A percentile compares a stretch with the other conserved stretches of the same genome.
Evolutionary conservation across 1,284 basidiomycete genomes (phyloP).

Genomic region (Irpex sp.): DNA sequence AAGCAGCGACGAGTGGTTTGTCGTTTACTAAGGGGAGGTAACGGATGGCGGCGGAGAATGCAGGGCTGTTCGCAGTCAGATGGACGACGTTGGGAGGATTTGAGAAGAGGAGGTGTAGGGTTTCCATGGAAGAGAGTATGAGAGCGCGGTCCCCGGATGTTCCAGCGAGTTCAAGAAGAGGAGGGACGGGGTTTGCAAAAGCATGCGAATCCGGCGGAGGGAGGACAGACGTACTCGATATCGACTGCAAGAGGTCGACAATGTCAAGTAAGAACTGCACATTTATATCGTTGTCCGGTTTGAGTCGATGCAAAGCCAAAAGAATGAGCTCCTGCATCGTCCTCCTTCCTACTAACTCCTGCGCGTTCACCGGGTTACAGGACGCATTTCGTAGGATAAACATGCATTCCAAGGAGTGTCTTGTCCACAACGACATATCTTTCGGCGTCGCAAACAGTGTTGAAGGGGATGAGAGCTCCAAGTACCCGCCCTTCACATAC

Average conservation of each 20-base stretch:
- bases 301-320: constrained; percentile 52
- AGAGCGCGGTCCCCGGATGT: constrained; percentile 66
- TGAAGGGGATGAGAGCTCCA: constrained; percentile 34
- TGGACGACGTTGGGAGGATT: constrained; percentile 56
- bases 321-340: constrained; percentile 61
- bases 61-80: constrained; percentile 50
- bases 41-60: constrained; percentile 57
- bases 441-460: constrained; percentile 53
- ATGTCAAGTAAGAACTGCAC: constrained; percentile 66
- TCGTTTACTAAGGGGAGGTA: constrained; percentile 76
- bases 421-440: constrained; percentile 48
- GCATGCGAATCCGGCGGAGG: constrained; percentile 25
- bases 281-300: constrained; percentile 55
- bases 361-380: constrained; percentile 59
- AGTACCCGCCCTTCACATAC: constrained; percentile 56
- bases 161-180: constrained; percentile 41
- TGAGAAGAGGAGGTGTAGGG: constrained; percentile 57
- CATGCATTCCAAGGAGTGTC: constrained; percentile 71
- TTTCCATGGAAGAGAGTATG: constrained; percentile 59
- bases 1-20: constrained; percentile 62
- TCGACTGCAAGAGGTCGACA: constrained; percentile 56
- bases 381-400: constrained; percentile 77
- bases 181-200: constrained; percentile 27
- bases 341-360: constrained; percentile 52
- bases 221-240: constrained; percentile 25